phyloP scores from a whole-genome alignment of 2,329 filamentous ascomycete species.

The Ampelomyces quisqualis region DNA sequence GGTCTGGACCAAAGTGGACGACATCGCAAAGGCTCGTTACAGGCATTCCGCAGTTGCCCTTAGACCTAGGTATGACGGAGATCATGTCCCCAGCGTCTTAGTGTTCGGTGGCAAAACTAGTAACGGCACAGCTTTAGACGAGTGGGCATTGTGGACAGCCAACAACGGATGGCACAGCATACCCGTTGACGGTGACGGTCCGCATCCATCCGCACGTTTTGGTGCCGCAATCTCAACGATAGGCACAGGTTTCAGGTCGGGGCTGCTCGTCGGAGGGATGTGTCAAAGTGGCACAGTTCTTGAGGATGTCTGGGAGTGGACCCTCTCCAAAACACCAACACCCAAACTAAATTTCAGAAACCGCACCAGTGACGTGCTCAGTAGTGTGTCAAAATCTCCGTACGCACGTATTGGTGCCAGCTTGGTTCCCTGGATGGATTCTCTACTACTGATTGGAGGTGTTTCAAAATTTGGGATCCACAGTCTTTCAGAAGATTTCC shows the following conservation, averaged over 20 bases:
- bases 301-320: slow-evolving; percentile 66
- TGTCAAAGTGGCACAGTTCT: slow-evolving; percentile 62
- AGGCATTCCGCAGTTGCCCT: slow-evolving; percentile 66
- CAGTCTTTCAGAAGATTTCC: slow-evolving; percentile 30
- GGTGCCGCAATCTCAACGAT: slow-evolving; percentile 57
- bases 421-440: slow-evolving; percentile 48
- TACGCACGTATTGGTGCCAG: slow-evolving; percentile 55
- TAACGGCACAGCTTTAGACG: slow-evolving; percentile 45
- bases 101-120: slow-evolving; percentile 51
- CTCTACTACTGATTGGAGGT: slow-evolving; percentile 56
- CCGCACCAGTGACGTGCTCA: slow-evolving; percentile 28
- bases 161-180: slow-evolving; percentile 55
- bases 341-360: slow-evolving; percentile 31
- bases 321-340: slow-evolving; percentile 38
- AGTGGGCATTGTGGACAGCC: slow-evolving; percentile 50
- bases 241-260: slow-evolving; percentile 48
- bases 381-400: slow-evolving; percentile 21
- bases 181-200: slow-evolving; percentile 35
- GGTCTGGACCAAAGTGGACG: slow-evolving; percentile 64
- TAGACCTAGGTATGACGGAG: slow-evolving; percentile 42
- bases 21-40: slow-evolving; percentile 71
- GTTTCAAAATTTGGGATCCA: slow-evolving; percentile 42
- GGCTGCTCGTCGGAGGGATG: slow-evolving; percentile 73
- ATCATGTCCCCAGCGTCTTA: slow-evolving; percentile 47
- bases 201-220: slow-evolving; percentile 54